phyloP scores from a whole-genome alignment of 306 rosid genomes.

The Ceratonia siliqua region DNA sequence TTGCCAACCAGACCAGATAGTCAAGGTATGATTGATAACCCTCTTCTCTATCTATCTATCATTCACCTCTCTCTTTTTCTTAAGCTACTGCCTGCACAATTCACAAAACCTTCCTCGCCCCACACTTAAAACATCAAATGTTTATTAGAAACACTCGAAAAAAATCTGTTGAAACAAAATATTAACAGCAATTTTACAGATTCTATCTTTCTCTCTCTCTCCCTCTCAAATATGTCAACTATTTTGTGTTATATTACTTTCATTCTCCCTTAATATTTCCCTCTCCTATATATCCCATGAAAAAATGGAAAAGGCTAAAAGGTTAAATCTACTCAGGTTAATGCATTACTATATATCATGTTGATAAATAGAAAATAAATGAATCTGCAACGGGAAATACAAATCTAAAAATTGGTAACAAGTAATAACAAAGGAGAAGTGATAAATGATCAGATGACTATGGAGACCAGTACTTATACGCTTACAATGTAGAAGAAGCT shows the following conservation, averaged over 20 bases:
- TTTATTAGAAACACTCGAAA: not conserved
- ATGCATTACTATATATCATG: not conserved
- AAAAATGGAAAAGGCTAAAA: not conserved
- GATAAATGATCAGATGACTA: not conserved
- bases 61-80: not conserved
- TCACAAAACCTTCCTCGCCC: not conserved
- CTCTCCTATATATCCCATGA: not conserved
- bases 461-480: not conserved
- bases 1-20: not conserved
- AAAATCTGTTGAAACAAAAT: not conserved
- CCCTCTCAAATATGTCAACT: not conserved
- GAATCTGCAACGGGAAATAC: not conserved
- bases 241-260: not conserved
- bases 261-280: not conserved
- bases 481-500: not conserved
- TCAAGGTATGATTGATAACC: not conserved
- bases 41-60: not conserved
- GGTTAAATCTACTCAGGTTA: not conserved
- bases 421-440: not conserved
- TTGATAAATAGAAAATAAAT: not conserved
- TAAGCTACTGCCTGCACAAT: not conserved
- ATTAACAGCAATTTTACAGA: not conserved
- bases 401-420: not conserved
- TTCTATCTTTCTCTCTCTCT: not conserved
- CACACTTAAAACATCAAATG: not conserved